Percentiles rank a stretch among this genome's conserved stretches.
These are phyloP conservation scores for Phytophthora ohioensis DNA, from an alignment of 352 stramenopile species.

Conservation along the genomic window DNA sequence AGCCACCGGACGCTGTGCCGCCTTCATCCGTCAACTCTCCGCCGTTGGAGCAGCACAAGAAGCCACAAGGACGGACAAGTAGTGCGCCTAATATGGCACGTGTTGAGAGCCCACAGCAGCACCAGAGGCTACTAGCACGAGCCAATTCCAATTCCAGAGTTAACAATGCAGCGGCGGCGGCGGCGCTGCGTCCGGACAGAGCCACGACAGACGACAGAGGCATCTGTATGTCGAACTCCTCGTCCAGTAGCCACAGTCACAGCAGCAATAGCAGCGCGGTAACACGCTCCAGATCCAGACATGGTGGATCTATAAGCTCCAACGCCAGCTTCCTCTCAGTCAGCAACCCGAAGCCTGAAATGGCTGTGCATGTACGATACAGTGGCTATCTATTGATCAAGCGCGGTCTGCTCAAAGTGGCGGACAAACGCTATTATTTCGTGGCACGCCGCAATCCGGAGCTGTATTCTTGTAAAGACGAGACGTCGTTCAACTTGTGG, in stretches of 20 bases:
- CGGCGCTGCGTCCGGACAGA: constrained; percentile 1
- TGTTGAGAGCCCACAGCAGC: constrained; percentile 15
- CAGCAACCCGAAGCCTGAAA: constrained; percentile 32
- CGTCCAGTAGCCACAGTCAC: constrained; percentile 21
- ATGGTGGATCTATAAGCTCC: constrained; percentile 28
- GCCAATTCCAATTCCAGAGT: constrained; percentile 22
- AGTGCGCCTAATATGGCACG: constrained; percentile 8
- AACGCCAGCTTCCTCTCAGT: constrained; percentile 21
- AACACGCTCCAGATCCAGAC: constrained; percentile 26
- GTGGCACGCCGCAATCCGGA: constrained; percentile 44
- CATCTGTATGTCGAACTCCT: constrained; percentile 19
- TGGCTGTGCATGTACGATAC: constrained; percentile 44
- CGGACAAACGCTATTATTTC: constrained; percentile 80
- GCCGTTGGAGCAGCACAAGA: constrained; percentile 2
- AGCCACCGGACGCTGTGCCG: background rate
- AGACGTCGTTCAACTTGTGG: constrained; percentile 73
- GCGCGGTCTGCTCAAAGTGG: constrained; percentile 62
- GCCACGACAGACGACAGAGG: constrained; percentile 8
- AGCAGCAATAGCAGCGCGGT: constrained; percentile 18
- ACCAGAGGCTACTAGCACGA: constrained; percentile 8
- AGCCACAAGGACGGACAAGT: constrained; percentile 11
- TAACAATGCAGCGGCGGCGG: background rate
- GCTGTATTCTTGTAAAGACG: constrained; percentile 71
- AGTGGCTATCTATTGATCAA: constrained; percentile 61
- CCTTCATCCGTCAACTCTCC: constrained; percentile 18